These are phyloP conservation scores for Talaromyces sp. DNA, from an alignment of 2,329 filamentous ascomycete species.

Conservation along the genomic window DNA sequence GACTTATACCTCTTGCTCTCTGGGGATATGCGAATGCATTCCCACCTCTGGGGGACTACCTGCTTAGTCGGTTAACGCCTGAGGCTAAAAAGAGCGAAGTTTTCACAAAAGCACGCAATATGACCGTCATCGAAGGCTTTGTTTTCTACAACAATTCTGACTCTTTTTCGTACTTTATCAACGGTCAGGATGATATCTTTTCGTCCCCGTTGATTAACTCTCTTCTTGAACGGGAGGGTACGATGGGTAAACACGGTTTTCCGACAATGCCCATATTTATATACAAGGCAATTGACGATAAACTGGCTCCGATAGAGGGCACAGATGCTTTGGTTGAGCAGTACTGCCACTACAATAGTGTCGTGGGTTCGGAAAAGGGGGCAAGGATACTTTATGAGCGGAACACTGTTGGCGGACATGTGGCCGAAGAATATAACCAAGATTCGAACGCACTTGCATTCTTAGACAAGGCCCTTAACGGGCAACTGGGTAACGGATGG, in stretches of 20 bases:
- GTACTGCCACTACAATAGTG: neutral
- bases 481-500: neutral
- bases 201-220: neutral
- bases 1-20: neutral
- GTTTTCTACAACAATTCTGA: neutral
- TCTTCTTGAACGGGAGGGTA: neutral
- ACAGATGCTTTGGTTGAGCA: constrained; percentile 1
- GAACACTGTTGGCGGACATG: constrained; percentile 6
- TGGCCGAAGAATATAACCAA: neutral
- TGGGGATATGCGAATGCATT: constrained; percentile 6
- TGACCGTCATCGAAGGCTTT: neutral
- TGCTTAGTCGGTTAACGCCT: constrained; percentile 1
- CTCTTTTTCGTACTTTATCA: constrained; percentile 5
- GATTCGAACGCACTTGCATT: neutral
- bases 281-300: constrained; percentile 5
- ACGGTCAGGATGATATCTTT: neutral
- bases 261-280: constrained; percentile 4
- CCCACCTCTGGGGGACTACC: neutral
- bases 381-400: constrained; percentile 6
- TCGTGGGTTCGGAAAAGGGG: neutral
- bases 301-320: neutral
- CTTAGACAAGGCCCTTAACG: constrained; percentile 1
- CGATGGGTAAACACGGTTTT: constrained; percentile 2
- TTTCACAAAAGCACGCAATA: constrained; percentile 2
- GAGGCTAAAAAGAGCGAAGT: neutral